phyloP scores from a whole-genome alignment of 208 protist species.

The Strigomonas culicis region DNA sequence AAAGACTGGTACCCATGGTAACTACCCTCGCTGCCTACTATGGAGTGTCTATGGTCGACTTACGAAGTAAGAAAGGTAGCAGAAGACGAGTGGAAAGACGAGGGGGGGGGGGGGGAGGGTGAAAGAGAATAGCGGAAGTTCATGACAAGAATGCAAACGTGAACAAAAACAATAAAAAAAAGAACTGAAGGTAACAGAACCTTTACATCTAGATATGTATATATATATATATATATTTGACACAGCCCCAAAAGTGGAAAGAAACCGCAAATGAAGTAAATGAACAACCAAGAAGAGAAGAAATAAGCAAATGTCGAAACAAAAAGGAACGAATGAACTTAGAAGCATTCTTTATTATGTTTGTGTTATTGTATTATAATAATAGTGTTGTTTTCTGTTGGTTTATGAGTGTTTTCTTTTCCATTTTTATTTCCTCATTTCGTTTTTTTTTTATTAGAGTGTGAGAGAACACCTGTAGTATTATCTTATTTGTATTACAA shows the following conservation, averaged over 20 bases:
- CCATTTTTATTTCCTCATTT: too few relatives aligned
- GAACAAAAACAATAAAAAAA: not conserved
- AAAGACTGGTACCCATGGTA: not conserved
- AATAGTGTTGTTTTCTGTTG: too few relatives aligned
- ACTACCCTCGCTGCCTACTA: too few relatives aligned
- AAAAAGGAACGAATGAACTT: too few relatives aligned
- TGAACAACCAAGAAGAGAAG: not conserved
- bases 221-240: not conserved
- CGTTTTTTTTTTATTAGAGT: too few relatives aligned
- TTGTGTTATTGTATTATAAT: too few relatives aligned
- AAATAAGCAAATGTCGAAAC: too few relatives aligned
- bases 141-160: not conserved
- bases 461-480: too few relatives aligned
- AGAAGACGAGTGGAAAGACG: not conserved
- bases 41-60: too few relatives aligned
- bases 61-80: not conserved
- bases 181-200: not conserved
- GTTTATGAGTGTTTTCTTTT: too few relatives aligned
- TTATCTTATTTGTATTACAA: too few relatives aligned
- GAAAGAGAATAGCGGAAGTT: not conserved
- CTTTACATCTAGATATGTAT: not conserved
- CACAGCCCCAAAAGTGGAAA: not conserved
- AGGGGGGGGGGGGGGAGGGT: not conserved
- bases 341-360: too few relatives aligned
- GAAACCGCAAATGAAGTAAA: not conserved